Evolutionary conservation across 2,329 filamentous ascomycete species (phyloP), one percentile per base, ranked within the genome.

Genomic region (Pyrenophora seminiperda): DNA sequence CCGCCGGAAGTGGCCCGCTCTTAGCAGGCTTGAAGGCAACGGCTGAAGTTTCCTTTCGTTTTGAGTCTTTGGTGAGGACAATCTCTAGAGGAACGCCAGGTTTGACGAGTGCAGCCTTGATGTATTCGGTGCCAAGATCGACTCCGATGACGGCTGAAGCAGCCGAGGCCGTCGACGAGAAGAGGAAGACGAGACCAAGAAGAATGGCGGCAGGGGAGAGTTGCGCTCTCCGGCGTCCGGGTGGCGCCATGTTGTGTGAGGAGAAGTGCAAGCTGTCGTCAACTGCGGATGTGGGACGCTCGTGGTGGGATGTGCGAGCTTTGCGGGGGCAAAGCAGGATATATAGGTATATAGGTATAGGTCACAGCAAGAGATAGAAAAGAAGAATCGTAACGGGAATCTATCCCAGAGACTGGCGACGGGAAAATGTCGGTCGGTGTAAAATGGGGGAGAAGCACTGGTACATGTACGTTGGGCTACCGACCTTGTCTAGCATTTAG

Each of bases 21-120:
- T 83, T 83, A n/a, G 84, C 81, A 30, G 92, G 91, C 77, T 99
- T 97, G 79, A 99, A 97, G 34, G 91, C 89, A 62, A 99, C 86
- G 33, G 91, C 92, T 2, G 92, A 90, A 18, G 83, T 84, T 74
- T 99, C 94, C 80, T 99, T 99, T 69, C 94, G 88, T 74, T 96
- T 90, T 22, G 94, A 97, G 77, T 99, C 94, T 73, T 97, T 99
- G 22, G 92, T 97, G 48, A 97, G 83, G 73, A 99, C 93, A 60
- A 99, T 97, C 62, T 99, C 94, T 71, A 99, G 90, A 9, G 94
- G 94, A 43, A 96, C 93, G 54, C 94, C 94, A 2, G 94, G 94
- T 77, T 97, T 97, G 55, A 99, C 93, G 33, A 99, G 84, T 11
- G 90, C 87, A 20, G 93, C 93, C 79, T 97, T 99, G 78, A 99